These are phyloP conservation scores for Strobilomyces dryophilus DNA, from an alignment of 768 basidiomycete species.

Conservation along the genomic window DNA sequence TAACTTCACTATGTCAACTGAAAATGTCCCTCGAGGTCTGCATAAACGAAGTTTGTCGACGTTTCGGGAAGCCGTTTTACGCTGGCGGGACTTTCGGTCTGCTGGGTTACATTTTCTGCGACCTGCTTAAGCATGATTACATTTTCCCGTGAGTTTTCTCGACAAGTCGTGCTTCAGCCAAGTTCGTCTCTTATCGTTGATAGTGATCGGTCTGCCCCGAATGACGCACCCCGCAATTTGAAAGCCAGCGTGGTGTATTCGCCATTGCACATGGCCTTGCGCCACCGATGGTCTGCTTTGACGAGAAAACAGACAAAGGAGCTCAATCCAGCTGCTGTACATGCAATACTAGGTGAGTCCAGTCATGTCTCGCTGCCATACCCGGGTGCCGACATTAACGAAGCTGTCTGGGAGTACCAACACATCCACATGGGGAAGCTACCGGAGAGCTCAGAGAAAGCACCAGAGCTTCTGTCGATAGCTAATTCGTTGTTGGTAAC, in stretches of 20 bases:
- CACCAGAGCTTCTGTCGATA: constrained; percentile 57
- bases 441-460: constrained; percentile 46
- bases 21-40: constrained; percentile 47
- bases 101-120: constrained; percentile 91
- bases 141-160: constrained; percentile 65
- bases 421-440: constrained; percentile 49
- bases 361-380: neutral
- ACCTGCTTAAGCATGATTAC: constrained; percentile 83
- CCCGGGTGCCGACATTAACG: constrained; percentile 12
- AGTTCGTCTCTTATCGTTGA: constrained; percentile 6
- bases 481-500: constrained; percentile 56
- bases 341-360: constrained; percentile 64
- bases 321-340: constrained; percentile 70
- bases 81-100: constrained; percentile 91
- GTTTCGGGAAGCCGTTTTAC: constrained; percentile 75
- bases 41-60: constrained; percentile 78
- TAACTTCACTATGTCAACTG: constrained; percentile 6
- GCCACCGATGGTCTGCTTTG: constrained; percentile 64
- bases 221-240: constrained; percentile 55
- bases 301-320: constrained; percentile 78
- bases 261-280: constrained; percentile 57
- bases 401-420: constrained; percentile 86
- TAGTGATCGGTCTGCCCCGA: constrained; percentile 62
- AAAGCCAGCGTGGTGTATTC: constrained; percentile 63
- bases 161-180: constrained; percentile 4